Evolutionary conservation across 1,139 yeast genomes (phyloP).

Genomic region (Debaryomyces psychrophilus): DNA sequence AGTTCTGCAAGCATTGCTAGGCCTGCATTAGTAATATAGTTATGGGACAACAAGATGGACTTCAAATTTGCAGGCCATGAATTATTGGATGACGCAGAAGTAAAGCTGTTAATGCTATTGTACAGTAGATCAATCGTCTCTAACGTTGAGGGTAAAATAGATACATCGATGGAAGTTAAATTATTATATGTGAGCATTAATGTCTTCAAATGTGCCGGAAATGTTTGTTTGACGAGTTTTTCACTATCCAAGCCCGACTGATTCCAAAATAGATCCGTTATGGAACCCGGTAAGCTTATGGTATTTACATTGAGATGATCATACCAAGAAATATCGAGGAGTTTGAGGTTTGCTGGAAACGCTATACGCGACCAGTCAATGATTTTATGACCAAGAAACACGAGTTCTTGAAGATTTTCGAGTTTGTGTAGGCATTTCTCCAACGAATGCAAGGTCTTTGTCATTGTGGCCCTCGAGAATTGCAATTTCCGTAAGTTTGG

Average conservation of each 20-base stretch:
- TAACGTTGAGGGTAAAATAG: slow-evolving; percentile 29
- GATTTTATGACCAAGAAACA: slow-evolving; percentile 38
- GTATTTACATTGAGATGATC: slow-evolving; percentile 21
- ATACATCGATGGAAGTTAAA: slow-evolving; percentile 24
- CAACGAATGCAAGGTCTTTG: slow-evolving; percentile 15
- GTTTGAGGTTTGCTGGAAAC: slow-evolving; percentile 28
- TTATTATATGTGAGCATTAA: slow-evolving; percentile 41
- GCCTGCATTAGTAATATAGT: slow-evolving; percentile 25
- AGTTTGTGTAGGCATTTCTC: slow-evolving; percentile 10
- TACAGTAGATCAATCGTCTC: slow-evolving; percentile 34
- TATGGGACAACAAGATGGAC: slow-evolving; percentile 30
- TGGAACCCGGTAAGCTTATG: slow-evolving; percentile 22
- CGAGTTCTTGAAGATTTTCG: slow-evolving; percentile 26
- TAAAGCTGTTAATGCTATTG: slow-evolving; percentile 20
- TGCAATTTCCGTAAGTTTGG: slow-evolving; percentile 36
- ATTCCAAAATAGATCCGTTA: slow-evolving; percentile 35
- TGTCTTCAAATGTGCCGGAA: slow-evolving; percentile 29
- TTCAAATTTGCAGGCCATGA: slow-evolving; percentile 35
- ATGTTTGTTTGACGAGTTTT: slow-evolving; percentile 18
- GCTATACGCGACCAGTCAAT: slow-evolving; percentile 30
- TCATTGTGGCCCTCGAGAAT: slow-evolving; percentile 29
- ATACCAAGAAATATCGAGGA: slow-evolving; percentile 44
- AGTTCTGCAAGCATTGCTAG: slow-evolving; percentile 19
- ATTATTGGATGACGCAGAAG: slow-evolving; percentile 17
- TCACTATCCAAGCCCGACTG: slow-evolving; percentile 25